phyloP scores from a whole-genome alignment of 202 grass and related monocot genomes.

The Dendrocalamus latiflorus region DNA sequence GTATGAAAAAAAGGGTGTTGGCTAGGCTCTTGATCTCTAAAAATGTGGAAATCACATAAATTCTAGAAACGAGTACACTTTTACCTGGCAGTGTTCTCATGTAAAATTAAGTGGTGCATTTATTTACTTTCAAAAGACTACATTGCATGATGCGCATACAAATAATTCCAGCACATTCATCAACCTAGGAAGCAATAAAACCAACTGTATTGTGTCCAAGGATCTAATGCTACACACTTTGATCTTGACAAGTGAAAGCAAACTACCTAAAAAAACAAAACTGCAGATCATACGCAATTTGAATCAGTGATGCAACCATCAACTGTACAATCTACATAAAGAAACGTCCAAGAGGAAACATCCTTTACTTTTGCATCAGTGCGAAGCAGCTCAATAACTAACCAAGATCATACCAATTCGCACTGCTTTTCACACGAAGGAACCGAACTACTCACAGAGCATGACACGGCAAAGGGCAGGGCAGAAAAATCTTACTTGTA shows the following conservation, averaged over 20 bases:
- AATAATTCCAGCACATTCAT: neutral
- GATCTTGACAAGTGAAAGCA: neutral
- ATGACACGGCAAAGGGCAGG: neutral
- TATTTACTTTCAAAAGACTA: neutral
- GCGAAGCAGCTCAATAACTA: neutral
- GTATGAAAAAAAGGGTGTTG: neutral
- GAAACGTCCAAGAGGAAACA: neutral
- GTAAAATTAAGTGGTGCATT: neutral
- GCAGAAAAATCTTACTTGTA: slow-evolving; percentile 50
- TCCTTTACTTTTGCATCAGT: neutral
- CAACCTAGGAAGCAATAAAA: neutral
- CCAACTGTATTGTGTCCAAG: neutral
- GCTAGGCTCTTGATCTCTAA: neutral
- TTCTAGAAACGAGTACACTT: neutral
- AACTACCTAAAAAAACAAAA: neutral
- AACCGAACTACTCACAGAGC: neutral
- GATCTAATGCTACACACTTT: neutral
- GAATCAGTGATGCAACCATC: neutral
- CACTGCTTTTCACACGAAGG: neutral
- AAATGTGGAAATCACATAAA: neutral
- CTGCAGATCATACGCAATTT: neutral
- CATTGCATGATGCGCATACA: neutral
- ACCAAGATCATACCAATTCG: neutral
- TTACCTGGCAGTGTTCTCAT: neutral
- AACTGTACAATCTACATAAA: neutral